phyloP scores from a whole-genome alignment of 352 stramenopile genomes.

The Phytopythium vexans region DNA sequence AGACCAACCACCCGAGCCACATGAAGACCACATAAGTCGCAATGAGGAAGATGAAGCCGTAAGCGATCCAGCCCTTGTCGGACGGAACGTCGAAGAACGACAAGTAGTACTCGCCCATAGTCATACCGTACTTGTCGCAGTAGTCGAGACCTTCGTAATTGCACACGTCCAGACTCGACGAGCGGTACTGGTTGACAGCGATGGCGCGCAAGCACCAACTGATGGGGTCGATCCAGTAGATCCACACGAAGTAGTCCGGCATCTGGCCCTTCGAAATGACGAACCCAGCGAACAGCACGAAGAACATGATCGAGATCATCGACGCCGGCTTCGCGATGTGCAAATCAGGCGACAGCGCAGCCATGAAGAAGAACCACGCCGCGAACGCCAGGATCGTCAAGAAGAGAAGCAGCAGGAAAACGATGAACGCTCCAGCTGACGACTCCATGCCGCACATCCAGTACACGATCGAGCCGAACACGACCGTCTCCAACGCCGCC shows the following conservation, averaged over 20 bases:
- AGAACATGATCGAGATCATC: slow-evolving; percentile 32
- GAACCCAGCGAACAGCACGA: slow-evolving; percentile 47
- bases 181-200: slow-evolving; percentile 25
- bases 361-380: slow-evolving; percentile 44
- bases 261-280: slow-evolving; percentile 31
- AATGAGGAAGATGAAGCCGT: slow-evolving; percentile 19
- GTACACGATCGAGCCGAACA: slow-evolving; percentile 75
- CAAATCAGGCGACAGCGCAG: slow-evolving; percentile 19
- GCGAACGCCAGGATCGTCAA: slow-evolving; percentile 40
- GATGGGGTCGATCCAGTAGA: slow-evolving; percentile 50
- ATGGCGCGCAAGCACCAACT: slow-evolving; percentile 31
- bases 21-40: slow-evolving; percentile 21
- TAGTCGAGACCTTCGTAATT: slow-evolving; percentile 18
- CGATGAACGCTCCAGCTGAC: slow-evolving; percentile 22
- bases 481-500: slow-evolving; percentile 40
- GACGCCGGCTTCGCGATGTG: slow-evolving; percentile 37
- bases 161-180: slow-evolving; percentile 11
- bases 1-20: slow-evolving; percentile 15
- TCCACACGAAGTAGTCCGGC: slow-evolving; percentile 38
- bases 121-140: slow-evolving; percentile 12
- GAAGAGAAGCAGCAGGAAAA: slow-evolving; percentile 40
- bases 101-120: slow-evolving; percentile 23
- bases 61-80: slow-evolving; percentile 18
- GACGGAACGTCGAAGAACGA: slow-evolving; percentile 20
- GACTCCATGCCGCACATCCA: slow-evolving; percentile 56